phyloP scores from a whole-genome alignment of 176 grass and related monocot genomes.

The Triticum aestivum region IWGSC_CS_RefSeq_v2.1 NC_057805.1:489256981-489257480 shows the following conservation, averaged over 20 bases:
- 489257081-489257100: background rate
- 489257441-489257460: background rate
- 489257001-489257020: background rate
- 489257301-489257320: constrained; percentile 77
- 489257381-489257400: constrained; percentile 64
- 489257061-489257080: background rate
- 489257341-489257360: constrained; percentile 91
- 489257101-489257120: background rate
- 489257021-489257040: background rate
- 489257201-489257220: constrained; percentile 75
- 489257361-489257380: constrained; percentile 87
- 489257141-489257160: constrained; percentile 45
- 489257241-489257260: constrained; percentile 74
- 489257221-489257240: constrained; percentile 67
- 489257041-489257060: background rate
- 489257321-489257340: constrained; percentile 91
- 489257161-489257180: constrained; percentile 89
- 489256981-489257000: background rate
- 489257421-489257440: background rate
- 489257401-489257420: constrained; percentile 32
- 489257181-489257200: constrained; percentile 83
- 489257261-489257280: constrained; percentile 78
- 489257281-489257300: constrained; percentile 63
- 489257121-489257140: constrained; percentile 5
- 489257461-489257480: background rate